Base-by-base conservation (phyloP, 495 filamentous ascomycete species). In the Daldinia grandis region DNA sequence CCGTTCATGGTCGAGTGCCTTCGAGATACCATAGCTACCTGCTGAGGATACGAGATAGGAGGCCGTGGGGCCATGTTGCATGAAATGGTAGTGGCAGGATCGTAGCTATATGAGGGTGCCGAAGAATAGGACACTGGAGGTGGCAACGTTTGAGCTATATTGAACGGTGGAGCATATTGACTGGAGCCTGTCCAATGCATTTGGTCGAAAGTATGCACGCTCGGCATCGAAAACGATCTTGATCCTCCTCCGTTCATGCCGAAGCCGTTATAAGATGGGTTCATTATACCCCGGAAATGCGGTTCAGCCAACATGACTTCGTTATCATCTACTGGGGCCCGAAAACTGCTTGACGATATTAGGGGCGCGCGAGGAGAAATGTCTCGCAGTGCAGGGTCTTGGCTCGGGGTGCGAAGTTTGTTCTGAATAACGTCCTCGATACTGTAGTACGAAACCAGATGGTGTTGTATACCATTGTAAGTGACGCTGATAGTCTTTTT, bases 401-500 rank as follows among this genome's bases (percentile, higher is more conserved):
- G 42, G n/a, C 84, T 82, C 0, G 92, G 91, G 3, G 87, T 86
- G 49, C 78, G 83, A n/a, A 96, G 81, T 21, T 70, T 78, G 14
- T 85, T 81, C 63, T 83, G 84, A 69, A 90, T 84, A 44, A 93
- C 89, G 74, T 96, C 93, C 3, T 90, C 87, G 25, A 93, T 83
- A 38, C 82, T 91, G 81, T 97, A 98, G 76, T 97, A 98, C 0
- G 91, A 95, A 42, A 97, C 92, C 55, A 98, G 80, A 71, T 96
- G 93, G 76, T 95, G 93, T 4, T 86, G 87, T 5, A 92, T 80
- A 7, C 88, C 88, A 17, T 87, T 79, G 50, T 92, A 85, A 2
- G 85, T 89, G 27, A 97, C 86, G 62, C 89, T 93, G 76, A 97
- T 92, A 0, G 94, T 97, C 84, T 97, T 97, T 82, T 98, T 98